Percentiles rank a stretch among this genome's conserved stretches.
Conservation (phyloP, 2,329 filamentous ascomycete genomes). For the Achaetomium macrosporum region DNA sequence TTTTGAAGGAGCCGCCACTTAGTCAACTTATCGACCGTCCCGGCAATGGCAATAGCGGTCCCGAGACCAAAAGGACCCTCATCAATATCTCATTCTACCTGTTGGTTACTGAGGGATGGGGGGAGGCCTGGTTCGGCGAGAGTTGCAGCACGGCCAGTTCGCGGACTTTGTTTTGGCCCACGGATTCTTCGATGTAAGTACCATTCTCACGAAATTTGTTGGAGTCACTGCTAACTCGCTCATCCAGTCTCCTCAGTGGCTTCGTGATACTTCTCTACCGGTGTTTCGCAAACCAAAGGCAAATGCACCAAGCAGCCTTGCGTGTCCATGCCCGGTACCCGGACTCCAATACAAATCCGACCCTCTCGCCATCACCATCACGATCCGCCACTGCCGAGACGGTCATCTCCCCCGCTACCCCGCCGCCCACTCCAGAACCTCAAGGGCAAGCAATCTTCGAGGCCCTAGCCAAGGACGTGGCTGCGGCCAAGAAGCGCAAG, state of each 20-base stretch:
- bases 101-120: slow-evolving; percentile 15
- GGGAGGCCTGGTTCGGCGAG: slow-evolving; percentile 16
- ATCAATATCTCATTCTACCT: slow-evolving; percentile 13
- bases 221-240: neutral
- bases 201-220: neutral
- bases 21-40: slow-evolving; percentile 2
- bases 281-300: slow-evolving; percentile 1
- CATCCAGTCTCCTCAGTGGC: slow-evolving; percentile 3
- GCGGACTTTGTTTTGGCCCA: slow-evolving; percentile 16
- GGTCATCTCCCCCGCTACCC: neutral
- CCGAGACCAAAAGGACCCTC: slow-evolving; percentile 14
- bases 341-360: neutral
- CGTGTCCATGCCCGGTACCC: neutral
- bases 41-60: neutral
- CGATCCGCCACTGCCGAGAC: neutral
- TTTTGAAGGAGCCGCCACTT: slow-evolving; percentile 11
- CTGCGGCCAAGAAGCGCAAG: slow-evolving; percentile 17
- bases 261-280: slow-evolving; percentile 15
- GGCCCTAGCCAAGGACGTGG: slow-evolving; percentile 8
- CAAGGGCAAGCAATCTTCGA: slow-evolving; percentile 5
- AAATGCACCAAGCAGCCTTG: neutral
- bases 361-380: neutral
- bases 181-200: slow-evolving; percentile 19
- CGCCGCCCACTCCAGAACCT: neutral
- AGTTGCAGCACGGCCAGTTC: neutral